phyloP scores from a whole-genome alignment of 805 yeast species.

The Myxozyma neotropica region DNA sequence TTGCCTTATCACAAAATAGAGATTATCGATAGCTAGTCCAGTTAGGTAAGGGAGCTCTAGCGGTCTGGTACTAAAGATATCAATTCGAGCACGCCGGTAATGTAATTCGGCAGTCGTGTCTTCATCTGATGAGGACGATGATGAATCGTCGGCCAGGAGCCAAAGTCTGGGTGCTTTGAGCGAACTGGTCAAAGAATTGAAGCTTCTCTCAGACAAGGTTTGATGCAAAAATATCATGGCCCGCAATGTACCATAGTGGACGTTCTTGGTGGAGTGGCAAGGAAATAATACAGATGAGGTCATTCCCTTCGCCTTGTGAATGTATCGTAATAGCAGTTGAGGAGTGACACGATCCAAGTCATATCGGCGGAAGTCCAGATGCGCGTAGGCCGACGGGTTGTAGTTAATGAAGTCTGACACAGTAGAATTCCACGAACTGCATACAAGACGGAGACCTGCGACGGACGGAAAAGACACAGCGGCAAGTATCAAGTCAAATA shows the following conservation, averaged over 20 bases:
- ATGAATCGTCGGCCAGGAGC: background rate
- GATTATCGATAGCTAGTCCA: constrained; percentile 21
- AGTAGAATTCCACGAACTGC: constrained; percentile 10
- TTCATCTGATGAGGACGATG: background rate
- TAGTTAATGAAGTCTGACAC: constrained; percentile 20
- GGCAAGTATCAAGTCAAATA: constrained; percentile 16
- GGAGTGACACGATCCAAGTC: constrained; percentile 26
- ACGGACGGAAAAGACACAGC: constrained; percentile 20
- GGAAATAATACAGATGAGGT: constrained; percentile 22
- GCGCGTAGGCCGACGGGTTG: constrained; percentile 21
- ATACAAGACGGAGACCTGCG: background rate
- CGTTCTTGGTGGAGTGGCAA: constrained; percentile 25
- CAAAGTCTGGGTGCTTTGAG: background rate
- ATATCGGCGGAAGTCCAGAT: constrained; percentile 23
- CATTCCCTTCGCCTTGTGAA: constrained; percentile 15
- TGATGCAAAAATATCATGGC: constrained; percentile 28
- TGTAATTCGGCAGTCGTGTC: background rate
- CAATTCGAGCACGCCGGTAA: background rate
- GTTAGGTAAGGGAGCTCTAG: constrained; percentile 12
- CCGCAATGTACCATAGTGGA: constrained; percentile 19
- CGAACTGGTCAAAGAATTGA: constrained; percentile 8
- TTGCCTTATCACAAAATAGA: constrained; percentile 22
- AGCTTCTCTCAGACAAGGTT: constrained; percentile 16
- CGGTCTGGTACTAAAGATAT: background rate
- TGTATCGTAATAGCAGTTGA: constrained; percentile 13